Percentiles rank a stretch among this genome's conserved stretches.
Evolutionary conservation across 192 early-diverging fungal species (phyloP).

Genomic region (Coemansia sp.): DNA sequence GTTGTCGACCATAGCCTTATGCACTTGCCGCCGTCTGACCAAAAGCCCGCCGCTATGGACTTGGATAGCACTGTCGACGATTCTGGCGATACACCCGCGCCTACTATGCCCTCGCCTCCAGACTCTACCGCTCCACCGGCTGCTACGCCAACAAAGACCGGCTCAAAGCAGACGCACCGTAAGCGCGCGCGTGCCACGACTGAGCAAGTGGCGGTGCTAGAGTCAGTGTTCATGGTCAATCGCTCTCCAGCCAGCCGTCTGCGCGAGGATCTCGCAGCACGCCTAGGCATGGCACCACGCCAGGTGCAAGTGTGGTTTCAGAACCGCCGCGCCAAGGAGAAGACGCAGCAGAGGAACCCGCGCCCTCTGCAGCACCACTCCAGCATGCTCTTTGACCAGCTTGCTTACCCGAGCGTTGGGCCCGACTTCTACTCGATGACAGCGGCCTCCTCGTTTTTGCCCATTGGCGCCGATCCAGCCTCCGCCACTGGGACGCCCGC

Average conservation of each 20-base stretch:
- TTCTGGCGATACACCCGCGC: not conserved
- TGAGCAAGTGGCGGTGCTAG: constrained; percentile 68
- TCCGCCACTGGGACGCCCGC: not conserved
- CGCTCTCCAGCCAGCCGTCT: constrained; percentile 68
- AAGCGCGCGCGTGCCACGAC: constrained; percentile 72
- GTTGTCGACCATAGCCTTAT: constrained; percentile 11
- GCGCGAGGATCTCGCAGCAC: constrained; percentile 64
- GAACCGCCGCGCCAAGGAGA: constrained; percentile 83
- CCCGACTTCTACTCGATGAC: constrained; percentile 43
- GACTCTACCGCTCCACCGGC: constrained; percentile 5
- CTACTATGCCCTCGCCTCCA: not conserved
- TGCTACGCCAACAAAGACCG: constrained; percentile 12
- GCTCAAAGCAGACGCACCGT: constrained; percentile 41
- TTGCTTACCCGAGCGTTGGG: constrained; percentile 18
- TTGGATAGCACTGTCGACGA: not conserved
- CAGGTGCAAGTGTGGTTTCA: constrained; percentile 87
- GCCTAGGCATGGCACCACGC: constrained; percentile 70
- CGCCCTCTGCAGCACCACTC: constrained; percentile 36
- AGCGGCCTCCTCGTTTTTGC: constrained; percentile 33
- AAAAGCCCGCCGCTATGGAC: constrained; percentile 8
- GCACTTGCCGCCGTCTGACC: constrained; percentile 19
- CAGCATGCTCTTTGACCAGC: constrained; percentile 28
- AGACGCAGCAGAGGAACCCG: constrained; percentile 54
- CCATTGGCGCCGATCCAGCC: constrained; percentile 11
- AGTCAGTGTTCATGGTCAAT: constrained; percentile 68